A percentile compares a stretch with the other conserved stretches of the same genome.
phyloP scores from a whole-genome alignment of 306 rosid genomes.

The Corylus heterophylla region DNA sequence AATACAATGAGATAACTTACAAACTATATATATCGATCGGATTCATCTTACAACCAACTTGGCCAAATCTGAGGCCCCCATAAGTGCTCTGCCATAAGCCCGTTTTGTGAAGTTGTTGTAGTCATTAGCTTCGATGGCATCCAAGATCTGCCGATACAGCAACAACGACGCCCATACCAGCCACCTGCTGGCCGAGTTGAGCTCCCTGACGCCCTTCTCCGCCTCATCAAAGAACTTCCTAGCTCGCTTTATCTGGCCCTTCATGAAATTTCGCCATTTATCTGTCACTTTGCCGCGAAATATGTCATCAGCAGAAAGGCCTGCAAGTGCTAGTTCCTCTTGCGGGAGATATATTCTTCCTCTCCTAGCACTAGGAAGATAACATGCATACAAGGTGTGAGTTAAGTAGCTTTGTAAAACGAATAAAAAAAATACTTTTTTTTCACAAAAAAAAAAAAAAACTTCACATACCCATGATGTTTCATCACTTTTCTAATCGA shows the following conservation, averaged over 20 bases:
- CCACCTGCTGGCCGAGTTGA: conserved; percentile 85
- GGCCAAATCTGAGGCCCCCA: conserved; percentile 48
- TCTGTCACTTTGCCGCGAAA: conserved; percentile 66
- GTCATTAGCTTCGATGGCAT: conserved; percentile 92
- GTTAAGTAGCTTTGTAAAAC: too few species aligned
- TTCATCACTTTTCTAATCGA: too few species aligned
- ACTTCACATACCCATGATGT: too few species aligned
- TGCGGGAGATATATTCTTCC: conserved; percentile 95
- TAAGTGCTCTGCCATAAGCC: conserved; percentile 70
- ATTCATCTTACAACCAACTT: conserved; percentile 41
- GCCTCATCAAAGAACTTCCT: conserved; percentile 92
- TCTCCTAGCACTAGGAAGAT: conserved; percentile 68
- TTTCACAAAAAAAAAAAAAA: too few species aligned
- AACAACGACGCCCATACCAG: conserved; percentile 89
- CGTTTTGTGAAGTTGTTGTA: conserved; percentile 87
- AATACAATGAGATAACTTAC: conserved; percentile 15
- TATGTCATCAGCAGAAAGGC: conserved; percentile 80
- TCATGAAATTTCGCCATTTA: conserved; percentile 91
- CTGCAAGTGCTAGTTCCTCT: conserved; percentile 82
- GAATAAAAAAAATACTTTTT: too few species aligned
- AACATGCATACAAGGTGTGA: background rate
- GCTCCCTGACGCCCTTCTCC: conserved; percentile 80
- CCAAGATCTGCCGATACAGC: conserved; percentile 78
- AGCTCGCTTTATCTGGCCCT: conserved; percentile 81
- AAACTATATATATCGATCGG: background rate